These are phyloP conservation scores for Heterobasidion irregulare DNA, from an alignment of 1,284 basidiomycete genomes.

Conservation along the genomic window DNA sequence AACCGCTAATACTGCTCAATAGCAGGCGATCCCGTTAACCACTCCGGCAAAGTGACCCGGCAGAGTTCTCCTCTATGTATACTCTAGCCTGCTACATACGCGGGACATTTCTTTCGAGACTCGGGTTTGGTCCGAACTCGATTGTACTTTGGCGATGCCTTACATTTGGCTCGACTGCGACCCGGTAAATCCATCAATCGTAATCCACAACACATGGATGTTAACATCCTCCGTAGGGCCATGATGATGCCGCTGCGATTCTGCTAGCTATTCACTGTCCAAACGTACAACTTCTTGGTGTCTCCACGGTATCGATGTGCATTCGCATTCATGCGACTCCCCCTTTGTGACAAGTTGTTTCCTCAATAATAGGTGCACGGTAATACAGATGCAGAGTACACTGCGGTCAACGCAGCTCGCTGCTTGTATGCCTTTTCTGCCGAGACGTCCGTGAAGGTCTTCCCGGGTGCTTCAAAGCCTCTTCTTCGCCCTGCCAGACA, in stretches of 20 bases:
- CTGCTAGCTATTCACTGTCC: constrained; percentile 61
- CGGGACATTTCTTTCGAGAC: too few species aligned
- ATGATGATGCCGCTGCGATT: constrained; percentile 80
- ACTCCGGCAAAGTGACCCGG: constrained; percentile 80
- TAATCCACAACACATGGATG: neutral
- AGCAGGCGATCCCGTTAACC: constrained; percentile 91
- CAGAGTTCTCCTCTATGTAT: neutral
- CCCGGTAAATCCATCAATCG: constrained; percentile 29
- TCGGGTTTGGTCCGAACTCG: neutral
- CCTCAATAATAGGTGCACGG: constrained; percentile 57
- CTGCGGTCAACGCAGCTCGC: constrained; percentile 63
- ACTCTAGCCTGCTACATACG: neutral
- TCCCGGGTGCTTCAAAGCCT: constrained; percentile 61
- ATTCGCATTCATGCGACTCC: neutral
- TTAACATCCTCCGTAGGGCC: constrained; percentile 45
- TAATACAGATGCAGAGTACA: constrained; percentile 58
- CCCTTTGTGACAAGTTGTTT: neutral
- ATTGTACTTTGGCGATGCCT: neutral
- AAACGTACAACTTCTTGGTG: constrained; percentile 59
- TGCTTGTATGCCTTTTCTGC: constrained; percentile 68
- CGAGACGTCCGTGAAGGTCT: constrained; percentile 44
- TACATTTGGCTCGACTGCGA: constrained; percentile 49
- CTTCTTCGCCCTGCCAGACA: constrained; percentile 33
- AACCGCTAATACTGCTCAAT: constrained; percentile 50
- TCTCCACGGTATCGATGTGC: constrained; percentile 58